Conservation (phyloP, 2,329 filamentous ascomycete genomes). For the Alternaria triticina region DNA sequence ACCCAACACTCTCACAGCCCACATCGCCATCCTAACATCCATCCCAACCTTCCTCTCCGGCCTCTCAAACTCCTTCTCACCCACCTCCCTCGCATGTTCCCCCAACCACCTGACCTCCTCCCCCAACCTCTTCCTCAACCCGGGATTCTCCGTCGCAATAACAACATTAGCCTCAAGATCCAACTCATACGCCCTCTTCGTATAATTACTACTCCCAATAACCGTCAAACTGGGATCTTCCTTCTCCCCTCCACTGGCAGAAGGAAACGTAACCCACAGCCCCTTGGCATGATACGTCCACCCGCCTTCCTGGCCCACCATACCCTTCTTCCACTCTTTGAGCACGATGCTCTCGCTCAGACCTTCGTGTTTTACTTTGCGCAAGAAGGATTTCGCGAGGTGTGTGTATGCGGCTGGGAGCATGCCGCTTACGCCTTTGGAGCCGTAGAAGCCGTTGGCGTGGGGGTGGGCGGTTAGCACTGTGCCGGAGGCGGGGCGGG, state of each 20-base stretch:
- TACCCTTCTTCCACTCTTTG: constrained; percentile 87
- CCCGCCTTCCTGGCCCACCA: constrained; percentile 77
- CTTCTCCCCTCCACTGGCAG: neutral
- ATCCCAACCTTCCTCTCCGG: constrained; percentile 84
- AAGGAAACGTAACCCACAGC: constrained; percentile 80
- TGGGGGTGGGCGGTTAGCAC: constrained; percentile 92
- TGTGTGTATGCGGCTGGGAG: constrained; percentile 91
- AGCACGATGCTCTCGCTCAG: constrained; percentile 69
- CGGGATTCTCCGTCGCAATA: constrained; percentile 79
- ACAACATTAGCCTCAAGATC: constrained; percentile 90
- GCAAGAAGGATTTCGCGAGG: constrained; percentile 81
- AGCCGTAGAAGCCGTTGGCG: constrained; percentile 94
- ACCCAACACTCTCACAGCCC: constrained; percentile 85
- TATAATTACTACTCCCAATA: constrained; percentile 94
- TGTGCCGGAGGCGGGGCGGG: constrained; percentile 72
- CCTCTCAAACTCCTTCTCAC: constrained; percentile 77
- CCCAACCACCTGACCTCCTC: constrained; percentile 83
- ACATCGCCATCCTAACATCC: constrained; percentile 89
- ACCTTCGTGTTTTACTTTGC: constrained; percentile 61
- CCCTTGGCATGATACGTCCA: constrained; percentile 99
- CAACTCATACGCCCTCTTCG: constrained; percentile 87
- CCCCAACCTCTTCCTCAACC: constrained; percentile 73
- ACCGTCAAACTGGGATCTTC: constrained; percentile 76
- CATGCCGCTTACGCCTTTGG: constrained; percentile 85
- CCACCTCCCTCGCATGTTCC: constrained; percentile 72